phyloP scores from a whole-genome alignment of 768 basidiomycete genomes.

The Xanthoconium purpureum region DNA sequence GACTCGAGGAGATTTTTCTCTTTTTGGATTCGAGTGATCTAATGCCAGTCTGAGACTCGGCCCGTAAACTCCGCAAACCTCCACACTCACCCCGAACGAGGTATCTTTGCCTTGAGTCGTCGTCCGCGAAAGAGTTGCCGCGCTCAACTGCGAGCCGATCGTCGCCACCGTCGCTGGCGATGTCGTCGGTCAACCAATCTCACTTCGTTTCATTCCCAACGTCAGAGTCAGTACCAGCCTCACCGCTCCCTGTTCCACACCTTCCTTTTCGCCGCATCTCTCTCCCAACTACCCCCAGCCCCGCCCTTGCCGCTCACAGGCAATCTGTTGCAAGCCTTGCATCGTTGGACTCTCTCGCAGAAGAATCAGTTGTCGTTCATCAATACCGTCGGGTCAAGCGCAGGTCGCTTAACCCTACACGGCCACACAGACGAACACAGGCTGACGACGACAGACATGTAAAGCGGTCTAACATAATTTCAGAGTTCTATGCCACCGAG shows the following conservation, averaged over 20 bases:
- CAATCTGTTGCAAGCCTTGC: slow-evolving; percentile 68
- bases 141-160: slow-evolving; percentile 9
- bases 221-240: slow-evolving; percentile 22
- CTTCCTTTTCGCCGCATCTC: slow-evolving; percentile 65
- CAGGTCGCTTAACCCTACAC: slow-evolving; percentile 32
- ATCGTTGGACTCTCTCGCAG: slow-evolving; percentile 70
- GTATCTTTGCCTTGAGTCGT: not conserved
- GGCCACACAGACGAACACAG: slow-evolving; percentile 34
- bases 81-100: not conserved
- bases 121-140: not conserved
- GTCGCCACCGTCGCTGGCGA: slow-evolving; percentile 15
- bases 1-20: not conserved
- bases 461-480: slow-evolving; percentile 68
- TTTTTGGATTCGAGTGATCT: slow-evolving; percentile 19
- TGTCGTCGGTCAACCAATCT: slow-evolving; percentile 15
- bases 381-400: slow-evolving; percentile 34
- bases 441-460: slow-evolving; percentile 46
- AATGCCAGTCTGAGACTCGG: slow-evolving; percentile 22
- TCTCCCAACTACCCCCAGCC: slow-evolving; percentile 49
- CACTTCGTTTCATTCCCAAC: slow-evolving; percentile 33
- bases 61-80: slow-evolving; percentile 12
- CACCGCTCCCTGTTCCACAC: slow-evolving; percentile 42
- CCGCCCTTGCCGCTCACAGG: slow-evolving; percentile 41
- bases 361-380: slow-evolving; percentile 34
- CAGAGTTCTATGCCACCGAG: slow-evolving; percentile 82